Conservation (phyloP, 441 rosid genomes). For the Gossypium gossypioides region DNA sequence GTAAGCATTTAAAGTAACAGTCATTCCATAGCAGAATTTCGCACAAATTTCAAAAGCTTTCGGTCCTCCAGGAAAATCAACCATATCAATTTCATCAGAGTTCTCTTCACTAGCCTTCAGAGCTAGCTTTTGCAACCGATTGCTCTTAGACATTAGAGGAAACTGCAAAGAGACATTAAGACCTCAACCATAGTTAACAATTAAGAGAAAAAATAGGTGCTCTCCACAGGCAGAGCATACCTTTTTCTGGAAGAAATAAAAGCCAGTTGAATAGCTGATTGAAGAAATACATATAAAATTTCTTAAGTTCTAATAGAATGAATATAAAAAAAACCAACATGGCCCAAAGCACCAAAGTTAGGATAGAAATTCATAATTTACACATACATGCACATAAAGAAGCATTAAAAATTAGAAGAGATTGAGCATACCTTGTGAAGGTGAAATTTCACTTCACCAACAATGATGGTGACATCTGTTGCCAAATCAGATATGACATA, state of each 20-base stretch:
- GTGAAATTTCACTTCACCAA: conserved; percentile 70
- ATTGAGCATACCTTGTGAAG: conserved; percentile 67
- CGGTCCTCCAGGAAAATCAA: conserved; percentile 80
- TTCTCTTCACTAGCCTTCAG: conserved; percentile 44
- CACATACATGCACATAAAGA: background rate
- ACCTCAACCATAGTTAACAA: conserved; percentile 6
- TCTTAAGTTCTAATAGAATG: background rate
- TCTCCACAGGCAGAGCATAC: background rate
- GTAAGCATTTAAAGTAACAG: conserved; percentile 71
- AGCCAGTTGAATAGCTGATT: background rate
- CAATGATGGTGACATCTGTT: conserved; percentile 58
- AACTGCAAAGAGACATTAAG: conserved; percentile 43
- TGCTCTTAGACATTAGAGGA: conserved; percentile 84
- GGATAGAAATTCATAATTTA: background rate
- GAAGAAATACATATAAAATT: background rate
- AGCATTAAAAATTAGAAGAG: background rate
- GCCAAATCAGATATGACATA: conserved; percentile 65
- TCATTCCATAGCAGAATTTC: conserved; percentile 93
- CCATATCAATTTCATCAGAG: conserved; percentile 43
- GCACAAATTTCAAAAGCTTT: conserved; percentile 91
- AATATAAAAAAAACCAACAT: background rate
- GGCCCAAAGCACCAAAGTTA: background rate
- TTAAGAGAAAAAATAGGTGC: background rate
- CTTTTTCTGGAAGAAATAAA: background rate
- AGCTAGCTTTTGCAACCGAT: conserved; percentile 55